Conservation (phyloP, 768 basidiomycete genomes). For the Collybia nuda region DNA sequence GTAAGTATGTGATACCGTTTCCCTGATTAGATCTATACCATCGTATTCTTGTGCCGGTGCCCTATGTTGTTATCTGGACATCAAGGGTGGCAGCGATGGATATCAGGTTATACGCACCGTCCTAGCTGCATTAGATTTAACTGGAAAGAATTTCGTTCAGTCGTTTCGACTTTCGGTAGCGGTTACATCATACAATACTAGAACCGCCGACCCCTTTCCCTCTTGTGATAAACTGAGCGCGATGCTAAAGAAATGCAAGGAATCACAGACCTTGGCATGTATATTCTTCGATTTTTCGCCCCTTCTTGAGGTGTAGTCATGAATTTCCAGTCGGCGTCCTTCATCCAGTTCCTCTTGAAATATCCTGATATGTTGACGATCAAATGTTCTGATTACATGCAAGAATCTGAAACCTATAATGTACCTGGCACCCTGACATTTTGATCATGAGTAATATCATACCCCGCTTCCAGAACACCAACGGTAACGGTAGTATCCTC, state of each 20-base stretch:
- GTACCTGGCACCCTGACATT: background rate
- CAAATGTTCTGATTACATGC: background rate
- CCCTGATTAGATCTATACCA: conserved; percentile 1
- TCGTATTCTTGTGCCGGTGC: conserved; percentile 16
- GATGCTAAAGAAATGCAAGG: background rate
- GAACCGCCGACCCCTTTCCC: conserved; percentile 16
- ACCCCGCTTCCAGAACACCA: conserved; percentile 24
- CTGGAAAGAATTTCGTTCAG: background rate
- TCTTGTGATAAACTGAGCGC: background rate
- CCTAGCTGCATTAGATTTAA: conserved; percentile 14
- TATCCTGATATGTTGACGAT: conserved; percentile 21
- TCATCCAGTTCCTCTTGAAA: conserved; percentile 15
- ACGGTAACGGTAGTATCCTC: conserved; percentile 23
- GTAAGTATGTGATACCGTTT: background rate
- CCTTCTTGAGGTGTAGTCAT: conserved; percentile 8
- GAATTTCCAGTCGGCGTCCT: conserved; percentile 15
- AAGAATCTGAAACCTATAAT: background rate
- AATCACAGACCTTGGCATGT: conserved; percentile 4
- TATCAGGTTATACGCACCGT: conserved; percentile 5
- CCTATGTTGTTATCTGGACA: background rate
- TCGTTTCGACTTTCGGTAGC: background rate
- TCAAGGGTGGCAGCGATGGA: background rate
- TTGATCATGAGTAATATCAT: background rate
- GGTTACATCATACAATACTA: conserved; percentile 10
- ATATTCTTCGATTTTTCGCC: conserved; percentile 5